Evolutionary conservation across 306 rosid genomes (phyloP), one percentile per base, ranked within the genome.

Genomic region (Prinsepia uniflora): DNA sequence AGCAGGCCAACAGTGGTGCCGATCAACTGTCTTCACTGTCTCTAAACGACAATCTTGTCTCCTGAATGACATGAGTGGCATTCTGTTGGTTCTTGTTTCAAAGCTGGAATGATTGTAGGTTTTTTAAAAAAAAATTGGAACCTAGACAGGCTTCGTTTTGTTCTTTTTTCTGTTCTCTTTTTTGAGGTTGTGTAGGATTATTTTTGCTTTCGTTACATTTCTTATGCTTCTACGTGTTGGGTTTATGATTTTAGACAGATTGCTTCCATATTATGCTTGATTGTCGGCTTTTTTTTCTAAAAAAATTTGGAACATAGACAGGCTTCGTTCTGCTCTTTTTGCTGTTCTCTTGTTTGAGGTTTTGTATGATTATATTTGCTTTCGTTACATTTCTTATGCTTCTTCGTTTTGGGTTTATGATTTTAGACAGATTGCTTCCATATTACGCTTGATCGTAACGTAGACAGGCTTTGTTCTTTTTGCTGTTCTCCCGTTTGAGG

Each of bases 11-110:
- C 76, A 53, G 61, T 61, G 79, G 88, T 0, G 81, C 88, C 0
- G 91, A 85, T 36, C 91, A 89, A 57, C 75, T 84, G 4, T 86
- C 93, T 13, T 84, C 90, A 1, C 78, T 88, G 10, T 77, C 90
- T 30, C 85, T 87, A 34, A 81, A 71, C 54, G 96, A 86, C 73
- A 84, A 61, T 46, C 87, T 83, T 39, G 81, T 66, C 9, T 71
- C 90, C 10, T 85, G 65, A 76, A 67, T 63, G 20, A 50, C 19
- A 39, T 12, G 11, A 7, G 22, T 12, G 63, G 17, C 30, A 45
- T 68, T 30, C 43, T 0, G 64, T 24, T 55, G 44, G n/a, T 49
- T 42, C 54, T 6, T 13, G 18, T 10, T 72, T 72, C 63, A 43
- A 24, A 19, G 44, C 62, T 61, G 39, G 15, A 5, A 8, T 57